phyloP scores from a whole-genome alignment of 2,329 filamentous ascomycete genomes.

The Cercospora sojina region DNA sequence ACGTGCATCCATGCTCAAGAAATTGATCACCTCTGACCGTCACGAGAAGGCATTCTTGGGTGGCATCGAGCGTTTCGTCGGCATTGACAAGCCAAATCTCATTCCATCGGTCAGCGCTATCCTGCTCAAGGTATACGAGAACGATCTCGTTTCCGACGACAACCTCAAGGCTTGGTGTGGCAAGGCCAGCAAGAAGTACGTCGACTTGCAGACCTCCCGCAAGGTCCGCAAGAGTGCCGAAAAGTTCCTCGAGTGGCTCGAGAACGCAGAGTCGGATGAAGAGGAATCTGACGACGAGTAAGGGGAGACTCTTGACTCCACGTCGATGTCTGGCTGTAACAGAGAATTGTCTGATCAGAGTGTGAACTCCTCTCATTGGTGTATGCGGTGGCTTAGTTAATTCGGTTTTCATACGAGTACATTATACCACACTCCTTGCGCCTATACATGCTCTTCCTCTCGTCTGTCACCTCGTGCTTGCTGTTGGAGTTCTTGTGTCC shows the following conservation, averaged over 20 bases:
- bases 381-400: conserved; percentile 11
- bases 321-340: conserved; percentile 7
- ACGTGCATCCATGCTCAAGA: conserved; percentile 84
- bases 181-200: conserved; percentile 98
- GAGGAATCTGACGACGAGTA: conserved; percentile 31
- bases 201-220: conserved; percentile 82
- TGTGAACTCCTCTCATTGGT: conserved; percentile 18
- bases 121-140: conserved; percentile 84
- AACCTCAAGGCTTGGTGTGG: conserved; percentile 85
- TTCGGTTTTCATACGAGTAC: conserved; percentile 11
- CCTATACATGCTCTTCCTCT: not conserved
- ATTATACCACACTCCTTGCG: conserved; percentile 8
- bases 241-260: conserved; percentile 91
- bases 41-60: conserved; percentile 95
- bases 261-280: conserved; percentile 42
- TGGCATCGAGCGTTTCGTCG: conserved; percentile 89
- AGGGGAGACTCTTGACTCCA: not conserved
- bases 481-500: not conserved
- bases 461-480: not conserved
- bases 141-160: conserved; percentile 86
- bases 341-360: conserved; percentile 13
- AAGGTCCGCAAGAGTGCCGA: conserved; percentile 94
- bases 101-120: conserved; percentile 78
- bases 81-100: conserved; percentile 77
- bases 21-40: conserved; percentile 80